Percentiles rank a stretch among this genome's conserved stretches.
Evolutionary conservation across 345 rosid species (phyloP).

Genomic region (Eucalyptus curtisii): DNA sequence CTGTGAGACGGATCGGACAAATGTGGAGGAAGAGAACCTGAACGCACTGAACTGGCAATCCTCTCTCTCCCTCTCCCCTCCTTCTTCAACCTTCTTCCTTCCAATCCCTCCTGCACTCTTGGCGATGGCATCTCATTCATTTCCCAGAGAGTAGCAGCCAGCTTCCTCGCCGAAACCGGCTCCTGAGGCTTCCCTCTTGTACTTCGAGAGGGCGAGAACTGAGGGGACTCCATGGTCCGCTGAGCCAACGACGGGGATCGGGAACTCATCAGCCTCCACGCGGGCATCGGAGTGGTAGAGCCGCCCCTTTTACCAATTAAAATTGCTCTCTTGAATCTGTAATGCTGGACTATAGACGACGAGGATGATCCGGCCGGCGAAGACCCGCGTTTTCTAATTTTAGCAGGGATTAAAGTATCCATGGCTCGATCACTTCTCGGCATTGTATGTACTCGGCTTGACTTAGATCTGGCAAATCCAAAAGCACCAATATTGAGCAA

Average conservation of each 20-base stretch:
- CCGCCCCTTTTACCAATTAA: constrained; percentile 75
- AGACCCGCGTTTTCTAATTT: constrained; percentile 88
- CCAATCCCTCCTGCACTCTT: constrained; percentile 22
- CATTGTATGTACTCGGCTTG: constrained; percentile 22
- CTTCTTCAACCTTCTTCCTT: constrained; percentile 32
- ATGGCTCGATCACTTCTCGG: constrained; percentile 43
- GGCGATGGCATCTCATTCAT: constrained; percentile 95
- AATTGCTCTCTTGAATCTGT: constrained; percentile 78
- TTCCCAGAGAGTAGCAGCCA: constrained; percentile 98
- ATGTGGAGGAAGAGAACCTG: constrained; percentile 84
- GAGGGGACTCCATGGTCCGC: constrained; percentile 48
- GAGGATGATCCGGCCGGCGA: constrained; percentile 83
- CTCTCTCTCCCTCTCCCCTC: constrained; percentile 41
- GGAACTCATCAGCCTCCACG: constrained; percentile 71
- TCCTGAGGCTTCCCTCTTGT: constrained; percentile 21
- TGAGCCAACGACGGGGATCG: constrained; percentile 47
- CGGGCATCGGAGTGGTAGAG: constrained; percentile 80
- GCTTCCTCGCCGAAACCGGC: constrained; percentile 91
- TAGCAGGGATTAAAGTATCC: constrained; percentile 59
- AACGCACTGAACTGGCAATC: constrained; percentile 43
- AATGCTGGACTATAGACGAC: constrained; percentile 64
- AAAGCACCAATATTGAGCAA: background rate
- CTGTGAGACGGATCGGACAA: constrained; percentile 96
- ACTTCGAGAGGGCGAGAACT: constrained; percentile 26
- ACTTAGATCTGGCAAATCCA: constrained; percentile 11